Evolutionary conservation across 345 rosid genomes (phyloP).

Genomic region (Erysimum cheiranthoides): DNA sequence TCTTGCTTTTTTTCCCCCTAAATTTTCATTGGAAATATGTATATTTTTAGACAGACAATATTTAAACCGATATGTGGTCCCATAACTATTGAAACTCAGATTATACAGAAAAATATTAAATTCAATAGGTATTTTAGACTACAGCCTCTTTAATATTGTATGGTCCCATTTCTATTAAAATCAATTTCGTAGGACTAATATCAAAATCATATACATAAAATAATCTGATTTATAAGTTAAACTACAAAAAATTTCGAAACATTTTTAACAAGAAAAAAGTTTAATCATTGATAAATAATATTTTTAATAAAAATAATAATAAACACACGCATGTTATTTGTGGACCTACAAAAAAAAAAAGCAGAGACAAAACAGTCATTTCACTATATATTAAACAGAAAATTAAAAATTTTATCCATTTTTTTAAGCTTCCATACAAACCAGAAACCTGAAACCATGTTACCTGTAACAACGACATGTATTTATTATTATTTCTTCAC

Average conservation of each 20-base stretch:
- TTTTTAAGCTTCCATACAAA: conserved; percentile 36
- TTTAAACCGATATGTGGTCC: conserved; percentile 38
- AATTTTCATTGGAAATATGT: conserved; percentile 24
- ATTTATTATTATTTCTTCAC: conserved; percentile 40
- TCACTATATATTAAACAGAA: neutral
- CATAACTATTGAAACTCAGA: conserved; percentile 32
- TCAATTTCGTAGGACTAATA: neutral
- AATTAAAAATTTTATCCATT: too few species aligned
- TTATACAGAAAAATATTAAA: conserved; percentile 14
- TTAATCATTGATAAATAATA: neutral
- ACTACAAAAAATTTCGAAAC: neutral
- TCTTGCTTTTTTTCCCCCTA: neutral
- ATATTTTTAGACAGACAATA: conserved; percentile 35
- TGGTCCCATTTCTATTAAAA: conserved; percentile 35
- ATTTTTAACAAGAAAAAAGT: neutral
- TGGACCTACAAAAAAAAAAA: conserved; percentile 7
- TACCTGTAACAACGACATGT: conserved; percentile 54
- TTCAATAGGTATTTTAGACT: conserved; percentile 38
- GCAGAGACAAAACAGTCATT: conserved; percentile 29
- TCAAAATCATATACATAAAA: neutral
- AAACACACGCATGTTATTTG: conserved; percentile 39
- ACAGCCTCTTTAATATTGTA: conserved; percentile 19
- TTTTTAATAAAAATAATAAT: neutral
- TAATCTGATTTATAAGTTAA: neutral
- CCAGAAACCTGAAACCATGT: conserved; percentile 48